phyloP scores from a whole-genome alignment of 495 filamentous ascomycete genomes.

The Neurospora terricola region DNA sequence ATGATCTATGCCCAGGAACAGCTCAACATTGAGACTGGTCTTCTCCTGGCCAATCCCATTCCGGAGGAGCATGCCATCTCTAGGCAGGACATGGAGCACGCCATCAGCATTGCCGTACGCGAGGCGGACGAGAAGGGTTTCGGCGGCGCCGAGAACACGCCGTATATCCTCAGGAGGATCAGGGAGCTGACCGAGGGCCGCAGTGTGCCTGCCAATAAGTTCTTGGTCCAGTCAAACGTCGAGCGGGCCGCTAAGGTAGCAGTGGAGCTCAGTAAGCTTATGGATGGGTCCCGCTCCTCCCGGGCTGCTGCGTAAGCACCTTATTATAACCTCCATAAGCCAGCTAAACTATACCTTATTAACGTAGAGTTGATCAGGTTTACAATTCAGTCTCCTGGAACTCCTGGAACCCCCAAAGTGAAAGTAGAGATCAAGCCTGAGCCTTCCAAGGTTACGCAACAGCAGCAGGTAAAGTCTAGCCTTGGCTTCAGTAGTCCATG shows the following conservation, averaged over 20 bases:
- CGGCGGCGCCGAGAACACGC: slow-evolving; percentile 73
- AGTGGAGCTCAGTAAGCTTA: slow-evolving; percentile 57
- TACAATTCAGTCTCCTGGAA: not conserved
- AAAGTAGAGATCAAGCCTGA: not conserved
- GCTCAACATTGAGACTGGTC: slow-evolving; percentile 58
- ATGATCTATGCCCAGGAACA: slow-evolving; percentile 54
- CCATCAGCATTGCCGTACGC: slow-evolving; percentile 62
- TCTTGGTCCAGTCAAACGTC: slow-evolving; percentile 72
- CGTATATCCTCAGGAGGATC: slow-evolving; percentile 75
- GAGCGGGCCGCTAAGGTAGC: slow-evolving; percentile 69
- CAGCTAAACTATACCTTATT: not conserved
- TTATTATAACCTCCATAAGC: not conserved
- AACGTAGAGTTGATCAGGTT: not conserved
- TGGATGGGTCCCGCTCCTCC: slow-evolving; percentile 6
- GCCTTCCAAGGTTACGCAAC: not conserved
- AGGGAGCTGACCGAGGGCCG: slow-evolving; percentile 65
- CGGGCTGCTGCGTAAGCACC: not conserved
- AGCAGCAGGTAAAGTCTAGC: not conserved
- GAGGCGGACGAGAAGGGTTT: slow-evolving; percentile 61
- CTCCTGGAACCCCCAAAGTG: not conserved
- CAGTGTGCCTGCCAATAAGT: slow-evolving; percentile 66
- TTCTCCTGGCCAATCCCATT: slow-evolving; percentile 84
- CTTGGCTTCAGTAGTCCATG: not conserved
- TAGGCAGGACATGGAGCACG: slow-evolving; percentile 57
- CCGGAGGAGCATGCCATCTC: slow-evolving; percentile 61